These are phyloP conservation scores for Metarhizium robertsii DNA, from an alignment of 2,329 filamentous ascomycete genomes.

Conservation along the genomic window DNA sequence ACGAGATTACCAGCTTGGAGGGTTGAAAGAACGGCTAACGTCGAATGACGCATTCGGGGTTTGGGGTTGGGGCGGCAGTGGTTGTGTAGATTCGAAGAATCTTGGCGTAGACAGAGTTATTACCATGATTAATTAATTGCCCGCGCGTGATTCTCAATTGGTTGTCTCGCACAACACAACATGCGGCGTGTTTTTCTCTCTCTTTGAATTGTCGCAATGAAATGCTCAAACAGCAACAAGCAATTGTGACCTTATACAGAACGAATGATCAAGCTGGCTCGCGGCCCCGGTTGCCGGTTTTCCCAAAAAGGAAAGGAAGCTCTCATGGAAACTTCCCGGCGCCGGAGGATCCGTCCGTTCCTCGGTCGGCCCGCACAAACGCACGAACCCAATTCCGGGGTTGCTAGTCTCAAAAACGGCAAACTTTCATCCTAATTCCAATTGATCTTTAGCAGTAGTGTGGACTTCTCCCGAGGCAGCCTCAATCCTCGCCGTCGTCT, in stretches of 20 bases:
- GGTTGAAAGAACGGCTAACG: constrained; percentile 3
- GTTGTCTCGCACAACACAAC: too few relatives aligned
- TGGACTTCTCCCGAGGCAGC: too few relatives aligned
- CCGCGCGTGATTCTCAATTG: too few relatives aligned
- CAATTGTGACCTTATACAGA: too few relatives aligned
- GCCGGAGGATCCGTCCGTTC: not conserved
- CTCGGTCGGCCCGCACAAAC: not conserved
- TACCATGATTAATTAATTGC: too few relatives aligned
- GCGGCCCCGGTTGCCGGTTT: constrained; percentile 1
- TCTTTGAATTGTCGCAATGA: too few relatives aligned
- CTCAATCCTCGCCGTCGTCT: not conserved
- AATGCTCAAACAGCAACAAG: too few relatives aligned
- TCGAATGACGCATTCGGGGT: not conserved
- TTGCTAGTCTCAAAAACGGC: not conserved
- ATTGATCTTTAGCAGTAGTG: too few relatives aligned
- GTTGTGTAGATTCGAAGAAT: not conserved
- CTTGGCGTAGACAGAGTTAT: too few relatives aligned
- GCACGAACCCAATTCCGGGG: not conserved
- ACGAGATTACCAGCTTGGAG: constrained; percentile 32
- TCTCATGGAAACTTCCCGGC: not conserved
- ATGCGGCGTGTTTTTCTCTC: too few relatives aligned
- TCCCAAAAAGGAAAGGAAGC: constrained; percentile 7
- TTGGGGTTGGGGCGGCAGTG: not conserved
- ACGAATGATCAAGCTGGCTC: too few relatives aligned
- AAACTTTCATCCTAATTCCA: not conserved